Evolutionary conservation across 371 early-diverging fungal genomes (phyloP), one percentile per base, ranked within the genome.

Genomic region (Nematocida minor): DNA sequence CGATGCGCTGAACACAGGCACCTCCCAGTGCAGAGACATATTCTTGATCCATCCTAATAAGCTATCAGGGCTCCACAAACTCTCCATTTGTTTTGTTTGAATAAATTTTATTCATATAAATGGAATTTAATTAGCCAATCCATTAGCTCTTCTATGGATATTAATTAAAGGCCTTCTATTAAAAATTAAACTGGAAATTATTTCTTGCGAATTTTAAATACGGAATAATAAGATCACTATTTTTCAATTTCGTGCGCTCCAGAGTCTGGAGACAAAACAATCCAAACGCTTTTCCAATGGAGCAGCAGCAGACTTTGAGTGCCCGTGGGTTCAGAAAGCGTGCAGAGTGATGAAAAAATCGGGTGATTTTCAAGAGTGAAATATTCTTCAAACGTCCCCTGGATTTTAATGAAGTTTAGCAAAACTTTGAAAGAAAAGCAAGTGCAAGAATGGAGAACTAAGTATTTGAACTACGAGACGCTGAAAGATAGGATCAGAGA

Each of bases 361-460:
- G n/a, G n/a, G n/a, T n/a, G n/a, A n/a, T n/a, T n/a, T n/a, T 46
- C n/a, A 57, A 60, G 40, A 32, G 55, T 42, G 36, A 32, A 67
- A 54, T 62, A 55, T 69, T 69, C 60, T 60, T 34, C 27, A 32
- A 31, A 9, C 9, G 20, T 53, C 55, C 67, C 67, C 53, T 44
- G 60, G 67, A 49, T 67, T 67, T 60, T 70, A 70, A 82, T 84
- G 84, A 79, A 80, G 41, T 84, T 82, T 69, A 78, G 79, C 48
- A 80, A 69, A 55, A 77, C 54, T 79, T 55, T 84, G 31, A 82
- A 79, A 70, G 81, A 74, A 51, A 80, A 80, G 66, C 79, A 69
- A 63, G 81, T 83, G 47, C 78, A 80, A 40, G 83, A 83, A 47
- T 85, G 83, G 83, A 71, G 80, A 60, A 80, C 82, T 6, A 80